These are phyloP conservation scores for Leccinellum luteum DNA, from an alignment of 768 basidiomycete species.

Conservation along the genomic window DNA sequence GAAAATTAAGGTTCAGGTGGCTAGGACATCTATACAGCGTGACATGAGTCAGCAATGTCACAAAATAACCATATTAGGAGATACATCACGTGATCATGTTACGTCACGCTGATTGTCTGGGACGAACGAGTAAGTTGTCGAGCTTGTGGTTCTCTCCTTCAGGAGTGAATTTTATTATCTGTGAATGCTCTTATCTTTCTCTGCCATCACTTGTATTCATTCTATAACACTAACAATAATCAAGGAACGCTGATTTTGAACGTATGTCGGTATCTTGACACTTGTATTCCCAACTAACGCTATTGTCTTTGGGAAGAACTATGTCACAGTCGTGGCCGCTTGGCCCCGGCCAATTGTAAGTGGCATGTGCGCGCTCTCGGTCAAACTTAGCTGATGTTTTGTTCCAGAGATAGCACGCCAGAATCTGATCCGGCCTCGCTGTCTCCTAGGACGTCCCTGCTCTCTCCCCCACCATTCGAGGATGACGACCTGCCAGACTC, in stretches of 20 bases:
- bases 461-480: constrained; percentile 25
- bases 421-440: constrained; percentile 28
- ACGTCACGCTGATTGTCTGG: constrained; percentile 20
- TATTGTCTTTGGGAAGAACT: neutral
- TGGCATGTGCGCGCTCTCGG: neutral
- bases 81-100: constrained; percentile 14
- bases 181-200: neutral
- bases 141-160: neutral
- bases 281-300: constrained; percentile 11
- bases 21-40: constrained; percentile 34
- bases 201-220: neutral
- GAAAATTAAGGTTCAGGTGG: constrained; percentile 32
- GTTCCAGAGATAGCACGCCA: constrained; percentile 15
- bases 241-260: neutral
- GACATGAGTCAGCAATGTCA: constrained; percentile 29
- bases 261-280: constrained; percentile 4
- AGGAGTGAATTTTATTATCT: constrained; percentile 9
- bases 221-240: neutral
- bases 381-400: neutral
- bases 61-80: neutral
- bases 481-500: neutral
- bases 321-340: constrained; percentile 29
- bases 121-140: neutral
- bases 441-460: constrained; percentile 28
- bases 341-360: constrained; percentile 19